phyloP scores from a whole-genome alignment of 2,329 filamentous ascomycete species.

The Chrysoporthe cubensis region DNA sequence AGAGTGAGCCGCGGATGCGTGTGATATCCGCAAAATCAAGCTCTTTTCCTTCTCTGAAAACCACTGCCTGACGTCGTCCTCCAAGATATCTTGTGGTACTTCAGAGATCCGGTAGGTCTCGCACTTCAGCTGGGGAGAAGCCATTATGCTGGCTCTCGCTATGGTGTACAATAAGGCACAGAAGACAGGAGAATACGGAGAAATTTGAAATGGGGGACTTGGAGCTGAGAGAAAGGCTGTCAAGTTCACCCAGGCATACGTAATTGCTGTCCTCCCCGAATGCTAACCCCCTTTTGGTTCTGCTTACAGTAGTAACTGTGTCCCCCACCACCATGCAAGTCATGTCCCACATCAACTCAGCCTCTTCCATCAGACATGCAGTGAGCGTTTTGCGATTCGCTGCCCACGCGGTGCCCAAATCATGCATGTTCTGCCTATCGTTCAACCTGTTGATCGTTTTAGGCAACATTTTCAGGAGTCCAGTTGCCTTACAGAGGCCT shows the following conservation, averaged over 20 bases:
- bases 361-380: neutral
- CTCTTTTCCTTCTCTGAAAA: neutral
- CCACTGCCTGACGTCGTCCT: neutral
- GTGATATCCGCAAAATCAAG: neutral
- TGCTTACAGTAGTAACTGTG: neutral
- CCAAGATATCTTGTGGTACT: neutral
- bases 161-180: neutral
- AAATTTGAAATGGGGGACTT: too few species aligned
- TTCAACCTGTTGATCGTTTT: neutral
- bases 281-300: neutral
- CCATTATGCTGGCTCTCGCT: neutral
- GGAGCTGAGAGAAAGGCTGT: neutral
- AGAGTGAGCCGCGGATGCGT: neutral
- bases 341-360: neutral
- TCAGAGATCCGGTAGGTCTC: neutral
- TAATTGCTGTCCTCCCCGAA: neutral
- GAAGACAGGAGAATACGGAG: neutral
- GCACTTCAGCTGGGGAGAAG: neutral
- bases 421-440: neutral
- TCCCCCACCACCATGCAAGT: neutral
- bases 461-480: neutral
- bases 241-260: neutral
- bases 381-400: neutral
- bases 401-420: neutral
- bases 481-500: neutral